These are phyloP conservation scores for Knufia petricola DNA, from an alignment of 2,329 filamentous ascomycete genomes.

Conservation along the genomic window DNA sequence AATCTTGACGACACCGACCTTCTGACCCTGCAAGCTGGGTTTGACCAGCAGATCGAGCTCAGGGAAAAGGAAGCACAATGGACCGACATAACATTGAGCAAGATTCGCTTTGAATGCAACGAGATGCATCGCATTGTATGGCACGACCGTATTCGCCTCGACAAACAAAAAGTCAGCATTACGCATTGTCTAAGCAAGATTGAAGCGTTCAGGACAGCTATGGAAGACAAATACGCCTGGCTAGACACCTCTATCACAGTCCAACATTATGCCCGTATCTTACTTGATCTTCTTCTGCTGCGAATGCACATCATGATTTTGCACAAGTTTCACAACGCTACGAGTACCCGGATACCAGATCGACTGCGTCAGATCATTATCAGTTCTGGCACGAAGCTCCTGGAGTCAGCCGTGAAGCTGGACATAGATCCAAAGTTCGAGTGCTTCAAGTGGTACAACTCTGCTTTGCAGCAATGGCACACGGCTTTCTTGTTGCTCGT, in stretches of 20 bases:
- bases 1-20: conserved; percentile 61
- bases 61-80: conserved; percentile 37
- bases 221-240: conserved; percentile 57
- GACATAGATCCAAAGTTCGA: conserved; percentile 45
- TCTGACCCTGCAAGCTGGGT: conserved; percentile 33
- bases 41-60: conserved; percentile 21
- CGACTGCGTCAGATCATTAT: conserved; percentile 56
- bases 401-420: conserved; percentile 47
- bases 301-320: conserved; percentile 58
- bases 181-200: conserved; percentile 58
- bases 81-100: conserved; percentile 58
- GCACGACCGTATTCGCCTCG: conserved; percentile 57
- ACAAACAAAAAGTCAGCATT: conserved; percentile 51
- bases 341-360: conserved; percentile 32
- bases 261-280: conserved; percentile 53
- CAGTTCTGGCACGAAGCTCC: conserved; percentile 45
- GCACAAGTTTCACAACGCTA: conserved; percentile 53
- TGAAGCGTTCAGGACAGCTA: conserved; percentile 55
- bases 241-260: conserved; percentile 51
- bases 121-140: conserved; percentile 64
- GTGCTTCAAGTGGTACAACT: conserved; percentile 60
- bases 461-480: conserved; percentile 65
- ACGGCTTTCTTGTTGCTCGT: conserved; percentile 58
- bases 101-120: conserved; percentile 62
- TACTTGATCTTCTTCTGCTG: conserved; percentile 55